Percentiles rank a stretch among this genome's conserved stretches.
These are phyloP conservation scores for Seiridium unicorne DNA, from an alignment of 2,329 filamentous ascomycete genomes.

Conservation along the genomic window DNA sequence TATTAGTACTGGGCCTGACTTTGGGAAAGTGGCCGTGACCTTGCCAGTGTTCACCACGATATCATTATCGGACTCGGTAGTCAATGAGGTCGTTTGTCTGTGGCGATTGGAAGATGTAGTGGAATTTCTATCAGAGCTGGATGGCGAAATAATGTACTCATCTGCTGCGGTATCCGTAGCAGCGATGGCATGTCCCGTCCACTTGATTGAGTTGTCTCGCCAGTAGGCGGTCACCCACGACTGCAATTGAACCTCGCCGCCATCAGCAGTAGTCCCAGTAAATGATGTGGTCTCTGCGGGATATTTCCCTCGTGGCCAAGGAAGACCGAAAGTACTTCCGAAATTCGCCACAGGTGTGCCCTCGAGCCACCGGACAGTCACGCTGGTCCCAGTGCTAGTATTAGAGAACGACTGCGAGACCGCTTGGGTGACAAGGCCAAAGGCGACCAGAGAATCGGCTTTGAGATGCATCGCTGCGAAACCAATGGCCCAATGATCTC, in stretches of 20 bases:
- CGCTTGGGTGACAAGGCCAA: background rate
- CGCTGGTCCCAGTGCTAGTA: conserved; percentile 14
- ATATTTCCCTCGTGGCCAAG: conserved; percentile 40
- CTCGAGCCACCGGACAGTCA: conserved; percentile 38
- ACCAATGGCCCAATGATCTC: background rate
- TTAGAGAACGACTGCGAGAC: background rate
- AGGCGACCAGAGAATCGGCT: background rate
- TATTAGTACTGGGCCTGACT: conserved; percentile 37
- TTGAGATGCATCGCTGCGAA: background rate
- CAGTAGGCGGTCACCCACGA: conserved; percentile 60
- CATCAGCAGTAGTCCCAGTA: conserved; percentile 23
- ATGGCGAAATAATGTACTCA: conserved; percentile 40
- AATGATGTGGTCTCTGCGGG: conserved; percentile 34
- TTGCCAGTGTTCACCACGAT: conserved; percentile 44
- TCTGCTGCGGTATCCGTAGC: conserved; percentile 36
- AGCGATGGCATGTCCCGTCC: conserved; percentile 56
- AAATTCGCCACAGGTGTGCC: conserved; percentile 29
- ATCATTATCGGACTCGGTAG: conserved; percentile 20
- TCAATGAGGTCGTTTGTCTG: conserved; percentile 10
- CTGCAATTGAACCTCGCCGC: conserved; percentile 36
- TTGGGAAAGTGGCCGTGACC: conserved; percentile 39
- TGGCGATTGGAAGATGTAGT: background rate
- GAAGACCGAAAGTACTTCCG: conserved; percentile 42
- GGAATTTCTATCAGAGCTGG: background rate
- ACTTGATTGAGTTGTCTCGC: conserved; percentile 60